Evolutionary conservation across 495 filamentous ascomycete species (phyloP).

Genomic region (Tuber aestivum): DNA sequence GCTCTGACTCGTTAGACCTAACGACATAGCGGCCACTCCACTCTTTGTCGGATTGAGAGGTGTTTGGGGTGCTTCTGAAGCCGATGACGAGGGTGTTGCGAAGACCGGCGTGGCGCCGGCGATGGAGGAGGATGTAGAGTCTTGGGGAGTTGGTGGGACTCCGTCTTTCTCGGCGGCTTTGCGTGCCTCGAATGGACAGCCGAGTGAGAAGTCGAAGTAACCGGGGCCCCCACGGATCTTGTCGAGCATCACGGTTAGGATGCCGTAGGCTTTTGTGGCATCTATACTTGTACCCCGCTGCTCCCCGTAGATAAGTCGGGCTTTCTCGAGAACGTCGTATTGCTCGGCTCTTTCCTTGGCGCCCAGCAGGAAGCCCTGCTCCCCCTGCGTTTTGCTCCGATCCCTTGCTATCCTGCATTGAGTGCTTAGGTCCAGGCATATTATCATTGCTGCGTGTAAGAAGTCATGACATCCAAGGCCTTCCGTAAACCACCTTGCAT

Average conservation of each 20-base stretch:
- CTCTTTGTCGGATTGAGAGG: slow-evolving; percentile 24
- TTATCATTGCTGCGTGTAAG: slow-evolving; percentile 79
- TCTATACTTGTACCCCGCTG: slow-evolving; percentile 27
- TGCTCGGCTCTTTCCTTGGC: slow-evolving; percentile 19
- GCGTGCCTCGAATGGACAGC: not conserved
- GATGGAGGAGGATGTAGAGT: slow-evolving; percentile 11
- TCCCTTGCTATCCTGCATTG: slow-evolving; percentile 25
- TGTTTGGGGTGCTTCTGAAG: slow-evolving; percentile 15
- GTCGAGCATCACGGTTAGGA: slow-evolving; percentile 29
- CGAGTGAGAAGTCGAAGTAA: slow-evolving; percentile 8
- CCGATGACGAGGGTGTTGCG: slow-evolving; percentile 26
- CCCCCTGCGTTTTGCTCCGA: slow-evolving; percentile 17
- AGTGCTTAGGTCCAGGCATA: slow-evolving; percentile 63
- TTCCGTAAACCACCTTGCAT: slow-evolving; percentile 67
- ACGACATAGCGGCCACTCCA: slow-evolving; percentile 28
- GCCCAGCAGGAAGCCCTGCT: not conserved
- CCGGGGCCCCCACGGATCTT: slow-evolving; percentile 27
- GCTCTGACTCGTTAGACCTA: slow-evolving; percentile 35
- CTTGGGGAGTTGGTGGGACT: not conserved
- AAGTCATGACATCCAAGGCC: slow-evolving; percentile 77
- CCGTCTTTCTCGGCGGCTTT: slow-evolving; percentile 8
- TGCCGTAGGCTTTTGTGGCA: slow-evolving; percentile 27
- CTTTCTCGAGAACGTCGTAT: slow-evolving; percentile 30
- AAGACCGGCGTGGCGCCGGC: slow-evolving; percentile 22
- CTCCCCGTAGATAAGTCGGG: slow-evolving; percentile 27